Evolutionary conservation across 2,329 filamentous ascomycete genomes (phyloP).

Genomic region (Amauroascus verrucosus): DNA sequence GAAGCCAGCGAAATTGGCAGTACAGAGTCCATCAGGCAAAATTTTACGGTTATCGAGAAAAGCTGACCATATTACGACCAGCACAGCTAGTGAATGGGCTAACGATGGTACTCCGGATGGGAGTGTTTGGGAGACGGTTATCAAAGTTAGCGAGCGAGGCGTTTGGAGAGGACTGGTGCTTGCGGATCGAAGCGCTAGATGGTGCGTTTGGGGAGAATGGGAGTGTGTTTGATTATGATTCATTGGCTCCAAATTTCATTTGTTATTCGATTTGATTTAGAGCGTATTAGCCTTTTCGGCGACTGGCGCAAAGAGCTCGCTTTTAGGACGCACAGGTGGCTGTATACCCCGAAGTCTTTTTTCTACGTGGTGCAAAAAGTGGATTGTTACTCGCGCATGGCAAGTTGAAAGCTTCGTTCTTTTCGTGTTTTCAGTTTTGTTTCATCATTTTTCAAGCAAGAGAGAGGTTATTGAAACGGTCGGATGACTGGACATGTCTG

Average conservation of each 20-base stretch:
- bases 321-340: constrained; percentile 10
- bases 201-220: constrained; percentile 63
- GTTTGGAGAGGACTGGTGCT: constrained; percentile 54
- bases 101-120: constrained; percentile 39
- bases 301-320: constrained; percentile 7
- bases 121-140: constrained; percentile 55
- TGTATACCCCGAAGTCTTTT: constrained; percentile 7
- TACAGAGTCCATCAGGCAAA: constrained; percentile 89
- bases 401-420: not conserved
- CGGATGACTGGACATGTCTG: not conserved
- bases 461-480: not conserved
- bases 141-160: constrained; percentile 56
- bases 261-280: not conserved
- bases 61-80: constrained; percentile 35
- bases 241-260: not conserved
- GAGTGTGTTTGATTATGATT: constrained; percentile 41
- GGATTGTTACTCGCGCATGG: not conserved
- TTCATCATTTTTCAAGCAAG: not conserved
- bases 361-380: constrained; percentile 3
- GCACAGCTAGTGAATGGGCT: constrained; percentile 24
- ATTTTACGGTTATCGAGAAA: constrained; percentile 59
- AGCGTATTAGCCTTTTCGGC: constrained; percentile 4
- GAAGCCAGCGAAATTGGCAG: constrained; percentile 91
- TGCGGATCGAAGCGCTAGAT: constrained; percentile 54
- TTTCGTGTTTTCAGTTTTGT: not conserved